Evolutionary conservation across 2,329 filamentous ascomycete species (phyloP), one percentile per base, ranked within the genome.

Genomic region (Penicillium frequentans): DNA sequence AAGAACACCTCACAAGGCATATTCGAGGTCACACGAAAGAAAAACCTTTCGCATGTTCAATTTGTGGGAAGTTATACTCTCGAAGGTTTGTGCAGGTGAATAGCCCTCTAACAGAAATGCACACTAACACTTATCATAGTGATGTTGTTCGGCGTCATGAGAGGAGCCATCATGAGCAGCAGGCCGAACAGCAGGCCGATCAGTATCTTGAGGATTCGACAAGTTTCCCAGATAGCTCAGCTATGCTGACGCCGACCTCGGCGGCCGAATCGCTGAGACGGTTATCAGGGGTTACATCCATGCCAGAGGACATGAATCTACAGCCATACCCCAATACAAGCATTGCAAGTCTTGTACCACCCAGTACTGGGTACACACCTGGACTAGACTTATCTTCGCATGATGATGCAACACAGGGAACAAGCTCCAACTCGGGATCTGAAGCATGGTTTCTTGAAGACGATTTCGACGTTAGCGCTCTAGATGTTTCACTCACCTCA

Each of bases 21-120:
- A 93, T 96, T 90, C 82, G 93, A 64, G 95, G 90, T 71, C 92
- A 96, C 71, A 97, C 93, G 1, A 84, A 92, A 68, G 92, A 96
- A 81, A 96, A 96, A 78, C 93, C 92, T 0, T 96, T 60, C 33
- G 44, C 26, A 19, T 65, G 63, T 33, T 51, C 58, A 5, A 43
- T 55, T 19, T 65, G 62, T 46, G 63, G 62, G 16, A 65, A 60
- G 52, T n/a, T 63, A 23, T 65, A 64, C 19, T 57, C 58, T 5
- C 53, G 62, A 48, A 64, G 56, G 63, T 65, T 16, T 27, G 14
- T 29, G 11, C 7, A 23, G 13, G 24, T n/a, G n/a, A 13, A 42
- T 23, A 8, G 9, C 13, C n/a, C 39, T 42, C 39, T 21, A 23
- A 42, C 19, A 19, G 11, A 23, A 42, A 5, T 5, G n/a, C n/a